These are phyloP conservation scores for Parasitella parasitica DNA, from an alignment of 371 early-diverging fungal species.

Conservation along the genomic window DNA sequence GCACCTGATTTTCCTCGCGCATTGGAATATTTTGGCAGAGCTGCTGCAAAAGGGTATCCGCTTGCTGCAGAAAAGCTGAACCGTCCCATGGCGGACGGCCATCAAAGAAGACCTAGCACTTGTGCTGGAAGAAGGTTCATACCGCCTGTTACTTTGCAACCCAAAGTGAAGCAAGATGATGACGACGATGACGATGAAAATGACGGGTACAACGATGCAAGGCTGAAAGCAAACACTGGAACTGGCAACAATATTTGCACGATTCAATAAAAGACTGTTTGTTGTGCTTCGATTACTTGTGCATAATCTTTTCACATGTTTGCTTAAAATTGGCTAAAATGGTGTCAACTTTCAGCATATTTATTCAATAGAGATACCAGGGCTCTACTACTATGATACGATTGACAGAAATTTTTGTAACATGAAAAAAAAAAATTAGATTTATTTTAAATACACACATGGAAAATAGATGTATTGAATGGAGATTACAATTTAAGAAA, in stretches of 20 bases:
- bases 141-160: background rate
- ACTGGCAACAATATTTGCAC: conserved; percentile 1
- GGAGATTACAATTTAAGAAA: too few species aligned
- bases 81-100: conserved; percentile 8
- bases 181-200: conserved; percentile 3
- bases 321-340: background rate
- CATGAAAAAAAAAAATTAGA: background rate
- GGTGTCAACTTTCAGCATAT: background rate
- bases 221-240: background rate
- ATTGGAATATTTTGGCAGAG: conserved; percentile 25
- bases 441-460: too few species aligned
- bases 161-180: conserved; percentile 7
- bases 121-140: background rate
- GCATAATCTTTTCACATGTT: background rate
- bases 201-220: background rate
- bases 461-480: too few species aligned
- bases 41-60: conserved; percentile 31
- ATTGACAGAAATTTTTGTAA: background rate
- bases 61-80: conserved; percentile 21
- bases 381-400: too few species aligned
- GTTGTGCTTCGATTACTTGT: background rate
- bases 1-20: conserved; percentile 21
- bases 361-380: too few species aligned
- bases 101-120: background rate
- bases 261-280: background rate